These are phyloP conservation scores for Lenwebbia sp. DNA, from an alignment of 345 rosid genomes.

Conservation along the genomic window DNA sequence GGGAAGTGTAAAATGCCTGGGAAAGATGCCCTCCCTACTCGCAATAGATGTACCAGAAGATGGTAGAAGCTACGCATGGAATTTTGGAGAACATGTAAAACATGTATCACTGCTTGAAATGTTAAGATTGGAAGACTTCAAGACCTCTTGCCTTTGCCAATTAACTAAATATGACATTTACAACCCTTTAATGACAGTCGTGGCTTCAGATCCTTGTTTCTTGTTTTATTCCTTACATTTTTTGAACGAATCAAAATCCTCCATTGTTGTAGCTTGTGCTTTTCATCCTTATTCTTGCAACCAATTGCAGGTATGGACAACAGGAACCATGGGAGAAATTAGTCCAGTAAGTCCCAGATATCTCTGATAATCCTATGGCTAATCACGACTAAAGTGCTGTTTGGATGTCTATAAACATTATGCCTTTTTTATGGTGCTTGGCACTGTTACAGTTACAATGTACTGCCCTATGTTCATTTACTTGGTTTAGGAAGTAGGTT, in stretches of 20 bases:
- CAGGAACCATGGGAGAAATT: slow-evolving; percentile 93
- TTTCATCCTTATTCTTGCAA: not conserved
- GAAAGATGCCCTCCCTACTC: not conserved
- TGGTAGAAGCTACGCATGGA: not conserved
- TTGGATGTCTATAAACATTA: not conserved
- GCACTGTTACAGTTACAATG: not conserved
- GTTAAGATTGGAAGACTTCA: not conserved
- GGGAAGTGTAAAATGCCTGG: not conserved
- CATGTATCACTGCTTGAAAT: not conserved
- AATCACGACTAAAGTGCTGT: not conserved
- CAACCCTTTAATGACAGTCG: not conserved
- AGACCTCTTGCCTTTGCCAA: not conserved
- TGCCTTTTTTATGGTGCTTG: not conserved
- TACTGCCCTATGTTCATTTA: not conserved
- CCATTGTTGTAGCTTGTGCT: not conserved
- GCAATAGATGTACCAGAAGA: not conserved
- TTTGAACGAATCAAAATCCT: not conserved
- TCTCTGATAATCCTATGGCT: not conserved
- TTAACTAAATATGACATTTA: not conserved
- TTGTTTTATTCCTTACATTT: not conserved
- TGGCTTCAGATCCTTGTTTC: not conserved
- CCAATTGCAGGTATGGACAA: slow-evolving; percentile 68
- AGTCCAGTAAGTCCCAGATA: slow-evolving; percentile 41
- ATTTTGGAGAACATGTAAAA: not conserved
- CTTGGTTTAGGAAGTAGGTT: not conserved